phyloP scores from a whole-genome alignment of 768 basidiomycete genomes.

The Tulasnella sp. region DNA sequence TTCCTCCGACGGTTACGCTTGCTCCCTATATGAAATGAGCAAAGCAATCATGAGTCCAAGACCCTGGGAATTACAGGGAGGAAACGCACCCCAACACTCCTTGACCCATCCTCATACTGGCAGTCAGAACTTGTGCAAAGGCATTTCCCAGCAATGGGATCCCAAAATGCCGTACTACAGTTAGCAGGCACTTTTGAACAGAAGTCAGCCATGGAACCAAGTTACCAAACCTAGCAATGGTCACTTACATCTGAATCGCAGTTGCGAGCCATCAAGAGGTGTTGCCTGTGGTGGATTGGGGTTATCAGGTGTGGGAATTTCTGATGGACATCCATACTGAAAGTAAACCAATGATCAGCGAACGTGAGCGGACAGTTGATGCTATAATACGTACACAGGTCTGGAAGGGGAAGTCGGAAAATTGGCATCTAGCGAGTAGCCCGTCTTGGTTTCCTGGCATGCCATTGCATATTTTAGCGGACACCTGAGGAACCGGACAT shows the following conservation, averaged over 20 bases:
- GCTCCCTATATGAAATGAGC: slow-evolving; percentile 33
- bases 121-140: slow-evolving; percentile 46
- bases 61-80: neutral
- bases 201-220: neutral
- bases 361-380: neutral
- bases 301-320: slow-evolving; percentile 39
- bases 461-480: slow-evolving; percentile 58
- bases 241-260: slow-evolving; percentile 44
- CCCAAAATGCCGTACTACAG: slow-evolving; percentile 73
- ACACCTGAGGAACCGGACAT: slow-evolving; percentile 50
- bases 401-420: slow-evolving; percentile 64
- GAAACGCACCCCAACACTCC: slow-evolving; percentile 47
- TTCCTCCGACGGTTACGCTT: slow-evolving; percentile 52
- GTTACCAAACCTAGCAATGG: neutral
- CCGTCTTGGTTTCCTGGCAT: slow-evolving; percentile 55
- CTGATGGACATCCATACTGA: slow-evolving; percentile 61
- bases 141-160: slow-evolving; percentile 54
- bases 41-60: neutral
- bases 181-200: slow-evolving; percentile 43
- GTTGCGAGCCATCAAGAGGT: slow-evolving; percentile 30
- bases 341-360: slow-evolving; percentile 4
- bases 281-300: slow-evolving; percentile 53
- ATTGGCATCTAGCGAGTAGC: slow-evolving; percentile 45
- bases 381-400: slow-evolving; percentile 49
- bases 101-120: slow-evolving; percentile 47